Percentiles rank a stretch among this genome's conserved stretches.
Conservation (phyloP, 768 basidiomycete genomes). For the Nidula microcarpa region DNA sequence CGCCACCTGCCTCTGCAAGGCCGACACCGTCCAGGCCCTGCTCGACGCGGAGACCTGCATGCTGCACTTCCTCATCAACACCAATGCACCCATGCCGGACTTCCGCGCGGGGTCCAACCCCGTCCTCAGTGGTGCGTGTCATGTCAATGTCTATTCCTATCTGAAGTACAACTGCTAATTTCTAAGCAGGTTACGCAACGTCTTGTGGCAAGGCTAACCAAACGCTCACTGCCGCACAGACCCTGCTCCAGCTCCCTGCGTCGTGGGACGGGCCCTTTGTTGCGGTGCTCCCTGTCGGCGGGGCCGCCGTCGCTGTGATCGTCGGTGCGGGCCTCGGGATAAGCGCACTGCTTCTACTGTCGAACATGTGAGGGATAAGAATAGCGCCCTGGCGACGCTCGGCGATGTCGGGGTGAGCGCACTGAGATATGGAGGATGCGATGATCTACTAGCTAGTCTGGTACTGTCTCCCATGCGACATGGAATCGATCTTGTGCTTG, state of each 20-base stretch:
- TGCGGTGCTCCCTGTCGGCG: constrained; percentile 38
- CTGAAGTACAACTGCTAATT: constrained; percentile 1
- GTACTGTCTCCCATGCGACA: no score
- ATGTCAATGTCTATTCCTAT: not conserved
- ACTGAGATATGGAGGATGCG: no score
- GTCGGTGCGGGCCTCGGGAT: constrained; percentile 44
- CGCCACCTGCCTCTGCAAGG: constrained; percentile 52
- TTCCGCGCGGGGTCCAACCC: constrained; percentile 55
- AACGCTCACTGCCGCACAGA: constrained; percentile 31
- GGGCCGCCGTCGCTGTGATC: constrained; percentile 40
- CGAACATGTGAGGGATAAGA: constrained; percentile 35
- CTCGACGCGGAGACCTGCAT: constrained; percentile 65
- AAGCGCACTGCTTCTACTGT: constrained; percentile 48
- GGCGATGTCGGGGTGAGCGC: no score
- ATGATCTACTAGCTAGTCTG: no score
- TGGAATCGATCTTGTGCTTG: no score
- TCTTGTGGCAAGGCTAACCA: constrained; percentile 39
- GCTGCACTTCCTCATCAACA: constrained; percentile 49
- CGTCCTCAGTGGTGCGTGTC: constrained; percentile 49
- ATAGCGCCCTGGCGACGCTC: no score
- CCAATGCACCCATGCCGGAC: constrained; percentile 47
- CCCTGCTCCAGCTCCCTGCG: constrained; percentile 40
- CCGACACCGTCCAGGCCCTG: constrained; percentile 37
- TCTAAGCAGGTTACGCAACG: constrained; percentile 46
- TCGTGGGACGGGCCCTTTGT: constrained; percentile 63